A percentile compares a stretch with the other conserved stretches of the same genome.
Conservation (phyloP, 352 stramenopile species). For the Globisporangium parvum region DNA sequence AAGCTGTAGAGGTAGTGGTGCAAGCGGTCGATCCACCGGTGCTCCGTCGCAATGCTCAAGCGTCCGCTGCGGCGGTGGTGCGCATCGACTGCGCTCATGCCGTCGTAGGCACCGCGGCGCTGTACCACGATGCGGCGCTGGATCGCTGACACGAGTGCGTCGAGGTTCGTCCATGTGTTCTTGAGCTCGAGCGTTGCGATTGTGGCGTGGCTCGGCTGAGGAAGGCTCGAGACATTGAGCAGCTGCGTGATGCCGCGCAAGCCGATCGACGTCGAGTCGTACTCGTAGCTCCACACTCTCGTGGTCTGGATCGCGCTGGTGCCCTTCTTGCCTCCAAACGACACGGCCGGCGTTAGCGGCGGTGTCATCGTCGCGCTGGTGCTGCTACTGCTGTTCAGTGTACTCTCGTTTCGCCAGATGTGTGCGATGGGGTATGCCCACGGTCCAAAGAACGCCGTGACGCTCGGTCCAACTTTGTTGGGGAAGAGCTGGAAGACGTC, state of each 20-base stretch:
- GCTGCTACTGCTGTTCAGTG: not conserved
- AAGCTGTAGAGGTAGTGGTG: constrained; percentile 20
- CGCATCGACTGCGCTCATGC: not conserved
- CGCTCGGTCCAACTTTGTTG: constrained; percentile 17
- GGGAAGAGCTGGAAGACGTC: constrained; percentile 22
- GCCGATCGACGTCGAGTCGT: constrained; percentile 26
- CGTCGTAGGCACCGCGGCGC: not conserved
- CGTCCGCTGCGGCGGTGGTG: not conserved
- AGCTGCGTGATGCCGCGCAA: constrained; percentile 20
- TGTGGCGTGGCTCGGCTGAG: constrained; percentile 4
- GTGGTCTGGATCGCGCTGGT: constrained; percentile 7
- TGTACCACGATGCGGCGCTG: constrained; percentile 4
- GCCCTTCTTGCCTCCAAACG: constrained; percentile 18
- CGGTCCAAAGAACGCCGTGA: constrained; percentile 31
- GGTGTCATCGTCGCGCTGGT: not conserved
- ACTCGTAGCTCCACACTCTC: constrained; percentile 29
- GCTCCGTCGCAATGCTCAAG: constrained; percentile 15
- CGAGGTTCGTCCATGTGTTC: constrained; percentile 30
- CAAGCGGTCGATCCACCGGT: constrained; percentile 29
- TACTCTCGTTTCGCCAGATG: constrained; percentile 10
- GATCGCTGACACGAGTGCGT: constrained; percentile 20
- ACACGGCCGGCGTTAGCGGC: no score
- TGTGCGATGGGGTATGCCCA: constrained; percentile 40
- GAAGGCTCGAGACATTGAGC: constrained; percentile 17
- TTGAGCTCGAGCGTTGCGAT: constrained; percentile 12